Evolutionary conservation across 495 filamentous ascomycete genomes (phyloP).

Genomic region (Aspergillus sclerotiicarbonarius): DNA sequence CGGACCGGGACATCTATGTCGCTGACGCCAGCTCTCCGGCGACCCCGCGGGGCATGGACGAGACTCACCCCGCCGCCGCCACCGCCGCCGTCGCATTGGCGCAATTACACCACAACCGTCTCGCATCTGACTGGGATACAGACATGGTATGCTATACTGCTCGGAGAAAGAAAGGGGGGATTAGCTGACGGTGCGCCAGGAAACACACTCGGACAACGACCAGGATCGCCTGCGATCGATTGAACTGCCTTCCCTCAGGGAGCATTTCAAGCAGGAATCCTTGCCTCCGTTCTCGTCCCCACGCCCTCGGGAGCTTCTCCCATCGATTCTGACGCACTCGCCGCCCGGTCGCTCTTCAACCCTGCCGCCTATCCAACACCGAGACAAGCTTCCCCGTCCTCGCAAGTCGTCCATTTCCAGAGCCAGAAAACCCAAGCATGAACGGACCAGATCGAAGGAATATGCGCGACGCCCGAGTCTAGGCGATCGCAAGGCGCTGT

Average conservation of each 20-base stretch:
- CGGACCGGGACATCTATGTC: constrained; percentile 53
- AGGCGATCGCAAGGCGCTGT: constrained; percentile 76
- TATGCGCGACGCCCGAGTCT: constrained; percentile 63
- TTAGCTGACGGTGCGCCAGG: constrained; percentile 40
- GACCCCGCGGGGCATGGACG: constrained; percentile 71
- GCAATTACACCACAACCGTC: constrained; percentile 79
- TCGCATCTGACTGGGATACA: constrained; percentile 79
- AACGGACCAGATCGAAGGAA: constrained; percentile 72
- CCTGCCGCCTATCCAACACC: constrained; percentile 73
- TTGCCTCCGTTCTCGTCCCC: constrained; percentile 60
- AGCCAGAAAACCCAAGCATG: constrained; percentile 69
- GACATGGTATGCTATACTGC: constrained; percentile 63
- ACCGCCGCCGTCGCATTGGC: constrained; percentile 84
- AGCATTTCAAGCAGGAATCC: constrained; percentile 70
- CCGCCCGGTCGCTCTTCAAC: constrained; percentile 86
- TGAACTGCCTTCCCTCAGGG: constrained; percentile 70
- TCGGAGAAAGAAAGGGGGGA: background rate
- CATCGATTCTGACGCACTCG: constrained; percentile 75
- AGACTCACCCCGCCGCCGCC: constrained; percentile 66
- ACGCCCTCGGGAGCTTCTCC: constrained; percentile 69
- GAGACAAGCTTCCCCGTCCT: constrained; percentile 61
- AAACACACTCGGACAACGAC: constrained; percentile 71
- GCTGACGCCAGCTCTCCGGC: constrained; percentile 69
- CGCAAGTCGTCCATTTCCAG: constrained; percentile 81
- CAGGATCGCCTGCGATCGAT: constrained; percentile 60